phyloP scores from a whole-genome alignment of 805 yeast species.

The Candida dajiaensis region DNA sequence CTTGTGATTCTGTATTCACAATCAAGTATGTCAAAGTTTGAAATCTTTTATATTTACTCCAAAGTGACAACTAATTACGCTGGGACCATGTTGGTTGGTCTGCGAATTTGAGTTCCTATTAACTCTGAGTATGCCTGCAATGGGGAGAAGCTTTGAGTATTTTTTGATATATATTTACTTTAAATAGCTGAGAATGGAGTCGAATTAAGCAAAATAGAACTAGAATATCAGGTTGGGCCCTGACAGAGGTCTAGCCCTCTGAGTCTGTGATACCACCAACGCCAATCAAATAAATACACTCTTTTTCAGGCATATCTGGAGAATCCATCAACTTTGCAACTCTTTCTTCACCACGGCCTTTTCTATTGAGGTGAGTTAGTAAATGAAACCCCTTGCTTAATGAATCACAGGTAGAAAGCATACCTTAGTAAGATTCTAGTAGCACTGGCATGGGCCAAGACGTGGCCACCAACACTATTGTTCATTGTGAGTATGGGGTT shows the following conservation, averaged over 20 bases:
- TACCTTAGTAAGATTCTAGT: conserved; percentile 55
- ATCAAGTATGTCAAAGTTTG: no score
- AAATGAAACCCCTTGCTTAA: background rate
- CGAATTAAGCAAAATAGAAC: no score
- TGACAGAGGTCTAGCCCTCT: conserved; percentile 16
- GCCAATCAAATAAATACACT: conserved; percentile 66
- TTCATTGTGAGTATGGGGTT: conserved; percentile 2
- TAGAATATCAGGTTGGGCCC: background rate
- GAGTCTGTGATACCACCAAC: conserved; percentile 63
- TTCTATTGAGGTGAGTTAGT: conserved; percentile 29
- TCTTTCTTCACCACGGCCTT: conserved; percentile 76
- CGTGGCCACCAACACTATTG: conserved; percentile 65
- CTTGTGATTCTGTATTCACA: no score
- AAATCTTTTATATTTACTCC: no score
- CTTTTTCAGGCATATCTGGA: conserved; percentile 78
- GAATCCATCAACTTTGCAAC: conserved; percentile 76
- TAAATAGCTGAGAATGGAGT: no score
- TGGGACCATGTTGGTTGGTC: no score
- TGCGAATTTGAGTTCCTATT: no score
- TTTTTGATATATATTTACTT: no score
- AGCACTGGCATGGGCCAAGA: conserved; percentile 76
- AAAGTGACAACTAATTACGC: no score
- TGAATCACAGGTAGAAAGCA: background rate
- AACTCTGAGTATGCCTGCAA: no score
- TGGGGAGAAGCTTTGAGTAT: no score